These are phyloP conservation scores for Metarhizium brunneum DNA, from an alignment of 2,329 filamentous ascomycete genomes.

Conservation along the genomic window DNA sequence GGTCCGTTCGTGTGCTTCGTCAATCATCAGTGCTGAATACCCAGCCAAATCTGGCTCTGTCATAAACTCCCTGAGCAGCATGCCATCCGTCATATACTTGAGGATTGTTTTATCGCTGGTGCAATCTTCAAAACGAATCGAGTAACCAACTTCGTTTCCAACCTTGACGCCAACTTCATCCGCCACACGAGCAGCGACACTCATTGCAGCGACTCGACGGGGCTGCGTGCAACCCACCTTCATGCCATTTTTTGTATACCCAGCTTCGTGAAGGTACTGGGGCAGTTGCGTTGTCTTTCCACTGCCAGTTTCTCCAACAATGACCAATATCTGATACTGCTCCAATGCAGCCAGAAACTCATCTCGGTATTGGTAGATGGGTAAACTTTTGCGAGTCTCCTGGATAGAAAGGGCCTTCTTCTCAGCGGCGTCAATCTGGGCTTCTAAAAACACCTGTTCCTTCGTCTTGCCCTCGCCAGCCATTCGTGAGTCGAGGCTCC, in stretches of 20 bases:
- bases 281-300: constrained; percentile 95
- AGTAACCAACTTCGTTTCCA: constrained; percentile 88
- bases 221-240: constrained; percentile 94
- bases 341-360: constrained; percentile 80
- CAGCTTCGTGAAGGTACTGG: constrained; percentile 87
- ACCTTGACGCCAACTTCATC: constrained; percentile 88
- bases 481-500: constrained; percentile 64
- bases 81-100: constrained; percentile 97
- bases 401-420: constrained; percentile 82
- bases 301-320: constrained; percentile 89
- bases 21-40: constrained; percentile 89
- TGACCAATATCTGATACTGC: constrained; percentile 77
- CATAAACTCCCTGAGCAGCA: constrained; percentile 83
- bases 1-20: constrained; percentile 93
- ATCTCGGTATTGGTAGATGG: constrained; percentile 81
- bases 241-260: constrained; percentile 73
- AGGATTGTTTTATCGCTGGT: constrained; percentile 85
- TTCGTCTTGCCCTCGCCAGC: constrained; percentile 63
- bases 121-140: constrained; percentile 88
- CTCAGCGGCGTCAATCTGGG: constrained; percentile 81
- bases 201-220: constrained; percentile 93
- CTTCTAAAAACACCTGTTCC: constrained; percentile 69
- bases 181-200: constrained; percentile 88
- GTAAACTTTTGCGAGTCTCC: constrained; percentile 81
- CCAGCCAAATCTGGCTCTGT: constrained; percentile 75